phyloP scores from a whole-genome alignment of 495 filamentous ascomycete species.

The Neurospora tetraspora region DNA sequence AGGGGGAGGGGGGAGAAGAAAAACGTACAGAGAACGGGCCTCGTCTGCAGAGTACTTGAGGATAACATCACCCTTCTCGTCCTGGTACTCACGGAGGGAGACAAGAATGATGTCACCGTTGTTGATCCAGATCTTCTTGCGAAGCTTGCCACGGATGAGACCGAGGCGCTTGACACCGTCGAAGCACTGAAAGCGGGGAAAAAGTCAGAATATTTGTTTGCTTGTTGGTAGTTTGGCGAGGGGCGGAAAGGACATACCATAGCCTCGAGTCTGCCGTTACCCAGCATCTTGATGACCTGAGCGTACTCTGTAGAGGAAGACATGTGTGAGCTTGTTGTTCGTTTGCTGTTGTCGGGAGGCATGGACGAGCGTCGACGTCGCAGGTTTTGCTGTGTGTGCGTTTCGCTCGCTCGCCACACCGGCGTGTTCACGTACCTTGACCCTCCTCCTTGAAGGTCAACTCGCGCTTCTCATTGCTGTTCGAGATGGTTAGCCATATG shows the following conservation, averaged over 20 bases:
- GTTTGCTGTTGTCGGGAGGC: not conserved
- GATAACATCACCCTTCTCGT: slow-evolving; percentile 98
- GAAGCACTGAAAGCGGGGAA: slow-evolving; percentile 90
- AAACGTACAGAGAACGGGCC: slow-evolving; percentile 62
- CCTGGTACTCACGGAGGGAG: slow-evolving; percentile 94
- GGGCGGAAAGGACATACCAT: slow-evolving; percentile 12
- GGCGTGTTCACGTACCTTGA: slow-evolving; percentile 49
- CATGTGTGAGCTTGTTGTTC: slow-evolving; percentile 12
- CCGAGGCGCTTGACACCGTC: slow-evolving; percentile 82
- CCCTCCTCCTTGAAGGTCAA: slow-evolving; percentile 97
- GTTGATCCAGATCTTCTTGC: slow-evolving; percentile 99
- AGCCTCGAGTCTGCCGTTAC: slow-evolving; percentile 93
- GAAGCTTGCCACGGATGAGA: slow-evolving; percentile 87
- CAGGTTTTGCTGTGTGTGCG: not conserved
- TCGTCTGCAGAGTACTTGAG: slow-evolving; percentile 98
- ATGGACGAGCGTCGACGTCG: not conserved
- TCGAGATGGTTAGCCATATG: not conserved
- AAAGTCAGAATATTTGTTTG: not conserved
- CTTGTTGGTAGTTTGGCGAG: not conserved
- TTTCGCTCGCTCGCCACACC: slow-evolving; percentile 4
- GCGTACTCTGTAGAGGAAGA: slow-evolving; percentile 63
- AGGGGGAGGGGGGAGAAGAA: not conserved
- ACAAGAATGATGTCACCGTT: slow-evolving; percentile 98
- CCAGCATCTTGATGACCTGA: slow-evolving; percentile 97
- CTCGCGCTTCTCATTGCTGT: slow-evolving; percentile 96